Conservation (phyloP, 2,329 filamentous ascomycete species). For the Alternaria gansuensis region DNA sequence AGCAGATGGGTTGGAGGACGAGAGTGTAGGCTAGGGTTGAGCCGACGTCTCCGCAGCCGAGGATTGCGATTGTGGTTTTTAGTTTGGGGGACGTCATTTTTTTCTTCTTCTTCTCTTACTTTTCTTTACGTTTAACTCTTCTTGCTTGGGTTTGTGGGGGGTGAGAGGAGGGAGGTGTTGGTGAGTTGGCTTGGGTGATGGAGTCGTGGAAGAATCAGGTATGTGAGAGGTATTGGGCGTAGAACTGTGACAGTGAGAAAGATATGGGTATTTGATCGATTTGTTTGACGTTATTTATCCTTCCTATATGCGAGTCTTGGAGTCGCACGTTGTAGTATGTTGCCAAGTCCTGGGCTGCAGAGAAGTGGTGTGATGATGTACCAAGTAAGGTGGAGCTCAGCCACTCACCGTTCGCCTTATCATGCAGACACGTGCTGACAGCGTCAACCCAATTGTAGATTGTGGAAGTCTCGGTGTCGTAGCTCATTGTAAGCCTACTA, state of each 20-base stretch:
- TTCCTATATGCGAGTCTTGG: not conserved
- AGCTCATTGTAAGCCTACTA: not conserved
- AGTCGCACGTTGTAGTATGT: conserved; percentile 11
- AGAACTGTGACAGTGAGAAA: not conserved
- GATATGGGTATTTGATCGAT: not conserved
- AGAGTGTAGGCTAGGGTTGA: conserved; percentile 62
- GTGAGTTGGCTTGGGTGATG: not conserved
- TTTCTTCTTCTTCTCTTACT: conserved; percentile 1
- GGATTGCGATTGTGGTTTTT: conserved; percentile 58
- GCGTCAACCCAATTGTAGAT: not conserved
- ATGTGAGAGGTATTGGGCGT: not conserved
- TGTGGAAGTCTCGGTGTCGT: not conserved
- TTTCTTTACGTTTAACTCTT: not conserved
- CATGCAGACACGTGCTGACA: not conserved
- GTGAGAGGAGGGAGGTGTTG: not conserved
- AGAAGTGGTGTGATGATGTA: conserved; percentile 32
- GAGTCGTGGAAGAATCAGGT: not conserved
- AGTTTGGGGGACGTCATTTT: conserved; percentile 41
- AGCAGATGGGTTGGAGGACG: conserved; percentile 60
- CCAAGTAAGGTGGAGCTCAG: conserved; percentile 11
- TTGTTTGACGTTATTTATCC: conserved; percentile 16
- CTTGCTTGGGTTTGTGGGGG: too few relatives aligned
- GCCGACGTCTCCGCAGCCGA: conserved; percentile 63
- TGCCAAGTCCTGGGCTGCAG: conserved; percentile 33
- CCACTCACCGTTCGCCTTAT: conserved; percentile 16